Evolutionary conservation across 2,329 filamentous ascomycete species (phyloP), one percentile per base, ranked within the genome.

Genomic region (Alternaria rosae): DNA sequence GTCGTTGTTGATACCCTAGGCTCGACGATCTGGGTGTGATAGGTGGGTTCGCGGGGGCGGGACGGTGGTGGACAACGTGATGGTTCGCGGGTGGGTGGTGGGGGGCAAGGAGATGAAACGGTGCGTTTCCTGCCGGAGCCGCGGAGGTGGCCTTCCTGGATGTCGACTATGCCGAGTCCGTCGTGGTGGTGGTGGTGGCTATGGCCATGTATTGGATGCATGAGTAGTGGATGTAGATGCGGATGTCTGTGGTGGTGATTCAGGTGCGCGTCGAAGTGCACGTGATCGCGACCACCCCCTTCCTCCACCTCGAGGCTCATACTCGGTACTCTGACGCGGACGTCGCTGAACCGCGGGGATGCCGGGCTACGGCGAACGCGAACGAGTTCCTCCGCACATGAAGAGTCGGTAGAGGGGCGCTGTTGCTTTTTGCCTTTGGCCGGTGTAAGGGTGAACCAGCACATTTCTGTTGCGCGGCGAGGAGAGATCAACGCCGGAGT

Each of bases 361-460:
- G 54, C 64, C 17, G 64, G 60, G n/a, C 59, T 67, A 59, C 64
- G 64, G 30, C 66, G 71, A 23, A 76, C 66, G 62, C 73, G 73
- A 26, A 75, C 71, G 69, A 76, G 66, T 21, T 75, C 68, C 59
- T 73, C 70, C 6, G 62, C 71, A 71, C 64, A 70, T 21, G 70
- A 71, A 54, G 68, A 69, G 61, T 67, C 64, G 48, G 66, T 65
- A 52, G 66, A 67, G 54, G 59, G 61, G 53, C 64, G 65, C 35
- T 62, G 61, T 42, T 61, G 61, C 42, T 60, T 65, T 57, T 67
- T 70, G 65, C 57, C 61, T 61, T 67, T 70, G 53, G 60, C 28
- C 48, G 74, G 74, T 5, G 70, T 71, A 32, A 76, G 73, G 21
- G 70, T 75, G 53, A 76, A 72, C 74, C 74, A 76, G 64, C 74